A percentile compares a stretch with the other conserved stretches of the same genome.
Evolutionary conservation across 345 rosid species (phyloP).

Genomic region (Syzygium aromaticum): DNA sequence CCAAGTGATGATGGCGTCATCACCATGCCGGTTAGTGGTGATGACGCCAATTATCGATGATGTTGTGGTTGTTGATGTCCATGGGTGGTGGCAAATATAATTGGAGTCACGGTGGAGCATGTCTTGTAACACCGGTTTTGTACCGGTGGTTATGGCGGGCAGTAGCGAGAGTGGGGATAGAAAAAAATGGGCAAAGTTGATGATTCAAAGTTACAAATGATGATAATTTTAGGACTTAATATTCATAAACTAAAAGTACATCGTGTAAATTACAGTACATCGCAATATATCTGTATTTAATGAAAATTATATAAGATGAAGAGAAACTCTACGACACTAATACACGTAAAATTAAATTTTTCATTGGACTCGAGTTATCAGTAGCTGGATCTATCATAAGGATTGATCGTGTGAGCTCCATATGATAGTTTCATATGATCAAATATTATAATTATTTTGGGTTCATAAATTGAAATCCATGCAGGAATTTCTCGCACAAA

Average conservation of each 20-base stretch:
- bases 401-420: rapidly evolving
- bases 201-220: neutral
- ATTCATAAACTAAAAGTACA: neutral
- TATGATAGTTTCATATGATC: neutral
- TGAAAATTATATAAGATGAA: neutral
- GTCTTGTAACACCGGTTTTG: rapidly evolving
- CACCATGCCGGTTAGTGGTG: neutral
- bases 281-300: neutral
- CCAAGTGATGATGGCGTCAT: neutral
- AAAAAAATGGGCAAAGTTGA: neutral
- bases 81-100: neutral
- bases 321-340: rapidly evolving
- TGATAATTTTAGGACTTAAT: neutral
- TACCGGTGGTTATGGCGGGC: neutral
- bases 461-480: rapidly evolving
- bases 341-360: neutral
- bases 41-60: neutral
- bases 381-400: rapidly evolving
- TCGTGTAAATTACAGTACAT: neutral
- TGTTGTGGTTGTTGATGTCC: rapidly evolving
- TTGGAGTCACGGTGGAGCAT: neutral
- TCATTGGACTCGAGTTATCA: neutral
- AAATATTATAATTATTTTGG: neutral
- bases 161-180: neutral
- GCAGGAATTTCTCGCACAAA: neutral